Base-by-base conservation (phyloP, 2,329 filamentous ascomycete genomes). In the Talaromyces piceae region DNA sequence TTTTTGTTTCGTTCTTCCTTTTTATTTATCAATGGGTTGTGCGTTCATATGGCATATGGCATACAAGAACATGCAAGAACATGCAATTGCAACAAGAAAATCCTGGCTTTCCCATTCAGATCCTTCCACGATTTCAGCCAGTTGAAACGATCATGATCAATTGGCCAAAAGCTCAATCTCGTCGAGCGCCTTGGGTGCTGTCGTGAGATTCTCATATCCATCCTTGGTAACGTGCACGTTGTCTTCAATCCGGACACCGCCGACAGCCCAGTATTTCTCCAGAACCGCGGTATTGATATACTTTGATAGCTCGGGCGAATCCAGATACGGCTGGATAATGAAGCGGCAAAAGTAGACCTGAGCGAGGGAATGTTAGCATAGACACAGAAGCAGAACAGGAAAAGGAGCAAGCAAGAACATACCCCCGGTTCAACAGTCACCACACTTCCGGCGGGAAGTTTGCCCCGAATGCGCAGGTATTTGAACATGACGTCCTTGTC, bases 341-440 rank as follows among this genome's bases (percentile, higher is more conserved):
- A 91, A 95, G 18, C 82, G 80, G 70, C 88, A 95, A 68, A 96
- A 96, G 72, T 96, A 96, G 56, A 91, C 83, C 81, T 83, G 45
- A 18, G 41, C 23, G 20, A 37, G 44, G 28, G 41, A 41, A n/a
- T n/a, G n/a, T 43, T 13, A 47, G 39, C 23, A 31, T n/a, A 49
- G 7, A 18, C 3, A 30, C 30, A 13, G 41, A 3, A 5, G 3
- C 23, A 31, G n/a, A 7, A 8, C 4, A n/a, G 2, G 9, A 9
- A 12, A 22, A 20, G 45, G 2, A 30, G n/a, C n/a, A 52, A 46
- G 37, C 12, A 5, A 45, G 28, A 49, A 75, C 82, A 70, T 75
- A 88, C 82, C 45, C 93, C 93, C 11, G 93, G 93, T 74, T 98
- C 93, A 33, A 97, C 91, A 0, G 93, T 98, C 49, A 98, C 84